Base-by-base conservation (phyloP, 2,329 filamentous ascomycete species). In the Elsinoe fawcettii region DNA sequence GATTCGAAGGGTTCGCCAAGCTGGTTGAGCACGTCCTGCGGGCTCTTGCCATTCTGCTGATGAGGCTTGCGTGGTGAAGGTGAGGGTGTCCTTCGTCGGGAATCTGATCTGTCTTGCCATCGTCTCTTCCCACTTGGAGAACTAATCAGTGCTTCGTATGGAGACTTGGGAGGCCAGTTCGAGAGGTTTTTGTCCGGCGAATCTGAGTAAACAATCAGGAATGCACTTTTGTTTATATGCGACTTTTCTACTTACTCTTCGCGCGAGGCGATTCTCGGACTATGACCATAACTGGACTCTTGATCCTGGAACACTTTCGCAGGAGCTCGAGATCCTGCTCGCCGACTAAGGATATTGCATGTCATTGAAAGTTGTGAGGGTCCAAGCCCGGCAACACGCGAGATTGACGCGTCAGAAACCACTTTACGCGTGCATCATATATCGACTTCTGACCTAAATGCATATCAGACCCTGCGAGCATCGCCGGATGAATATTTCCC, bases 91-190 rank as follows among this genome's bases (percentile, higher is more conserved):
- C 73, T 58, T 37, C 67, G 64, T 18, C 58, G 56, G 6, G 59
- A 55, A 62, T 84, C 81, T 62, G 83, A 80, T 64, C 86, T 77
- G 60, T 85, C 82, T 68, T 86, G 80, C 66, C 89, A 83, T 69
- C 84, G 85, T 68, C 86, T 83, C 65, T 90, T 86, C 55, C 90
- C 92, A 63, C 85, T 83, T 1, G 92, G 92, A 2, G 91, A 85
- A 67, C 79, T 82, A 58, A 85, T 71, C 14, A 85, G 74, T 20
- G 82, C 83, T 61, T 84, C 80, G 63, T 79, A 76, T 14, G 83
- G 81, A 18, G 82, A 85, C 65, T 78, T 76, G 16, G 83, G 83
- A 58, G 83, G 83, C 83, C 83, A 86, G 66, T 72, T 64, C 16
- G 63, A 58, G 67, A 74, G 61, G 69, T 72, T 69, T 69, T 68